Evolutionary conservation across 441 rosid species (phyloP).

Genomic region (Melastoma candidum): DNA sequence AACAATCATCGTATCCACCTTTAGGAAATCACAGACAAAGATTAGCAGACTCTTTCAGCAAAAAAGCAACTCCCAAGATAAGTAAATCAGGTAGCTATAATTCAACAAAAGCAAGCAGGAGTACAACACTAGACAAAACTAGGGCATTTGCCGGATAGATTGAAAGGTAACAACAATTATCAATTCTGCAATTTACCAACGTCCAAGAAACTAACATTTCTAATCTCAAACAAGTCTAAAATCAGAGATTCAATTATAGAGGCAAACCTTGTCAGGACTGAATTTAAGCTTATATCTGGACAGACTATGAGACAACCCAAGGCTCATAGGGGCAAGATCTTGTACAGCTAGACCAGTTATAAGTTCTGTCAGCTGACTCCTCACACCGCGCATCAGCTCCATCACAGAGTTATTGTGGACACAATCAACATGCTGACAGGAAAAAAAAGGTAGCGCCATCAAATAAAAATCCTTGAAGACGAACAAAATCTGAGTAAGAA

Average conservation of each 20-base stretch:
- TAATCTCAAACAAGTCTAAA: conserved; percentile 1
- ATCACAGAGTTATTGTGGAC: conserved; percentile 80
- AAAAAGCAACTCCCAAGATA: no score
- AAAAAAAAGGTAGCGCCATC: not conserved
- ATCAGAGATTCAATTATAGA: not conserved
- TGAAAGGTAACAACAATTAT: no score
- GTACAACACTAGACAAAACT: no score
- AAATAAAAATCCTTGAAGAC: not conserved
- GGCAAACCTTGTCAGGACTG: conserved; percentile 84
- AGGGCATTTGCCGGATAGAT: no score
- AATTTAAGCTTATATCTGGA: conserved; percentile 84
- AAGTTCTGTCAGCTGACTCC: conserved; percentile 82
- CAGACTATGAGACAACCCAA: conserved; percentile 88
- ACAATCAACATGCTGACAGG: conserved; percentile 75
- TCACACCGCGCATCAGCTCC: conserved; percentile 89
- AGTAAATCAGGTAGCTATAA: no score
- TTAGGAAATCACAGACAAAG: conserved; percentile 4
- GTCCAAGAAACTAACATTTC: no score
- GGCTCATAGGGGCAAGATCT: conserved; percentile 91
- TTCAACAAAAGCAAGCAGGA: no score
- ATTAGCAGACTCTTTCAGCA: no score
- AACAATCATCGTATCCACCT: conserved; percentile 93
- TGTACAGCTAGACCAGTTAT: conserved; percentile 70
- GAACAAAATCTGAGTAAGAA: not conserved
- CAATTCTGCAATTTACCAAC: no score